A percentile compares a stretch with the other conserved stretches of the same genome.
These are phyloP conservation scores for Sugiyamaella grinbergsii DNA, from an alignment of 1,139 yeast species.

Conservation along the genomic window DNA sequence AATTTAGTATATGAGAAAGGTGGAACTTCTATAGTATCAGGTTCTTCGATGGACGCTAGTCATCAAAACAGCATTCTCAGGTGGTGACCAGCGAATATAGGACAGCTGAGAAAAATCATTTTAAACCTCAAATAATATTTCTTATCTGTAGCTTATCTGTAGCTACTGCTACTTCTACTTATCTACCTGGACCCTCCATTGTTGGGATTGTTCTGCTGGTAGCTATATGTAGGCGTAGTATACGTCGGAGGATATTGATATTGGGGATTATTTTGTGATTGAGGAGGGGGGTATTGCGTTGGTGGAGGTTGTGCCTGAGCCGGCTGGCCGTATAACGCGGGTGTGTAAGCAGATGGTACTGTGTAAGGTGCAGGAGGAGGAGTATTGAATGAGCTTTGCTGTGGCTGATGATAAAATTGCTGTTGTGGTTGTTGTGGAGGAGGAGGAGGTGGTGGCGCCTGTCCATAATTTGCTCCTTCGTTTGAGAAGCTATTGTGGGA, in stretches of 20 bases:
- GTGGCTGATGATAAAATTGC: constrained; percentile 5
- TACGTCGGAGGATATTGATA: constrained; percentile 7
- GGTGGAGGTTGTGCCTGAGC: constrained; percentile 16
- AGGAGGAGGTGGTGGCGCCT: not conserved
- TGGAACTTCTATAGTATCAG: no score
- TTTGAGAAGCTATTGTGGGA: constrained; percentile 16
- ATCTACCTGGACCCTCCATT: constrained; percentile 9
- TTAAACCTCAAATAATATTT: no score
- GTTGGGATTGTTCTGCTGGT: constrained; percentile 17
- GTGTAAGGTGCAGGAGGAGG: constrained; percentile 34
- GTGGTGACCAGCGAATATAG: no score
- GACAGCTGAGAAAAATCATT: no score
- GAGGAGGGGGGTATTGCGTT: constrained; percentile 48
- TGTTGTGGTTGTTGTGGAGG: constrained; percentile 25
- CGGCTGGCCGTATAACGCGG: constrained; percentile 34
- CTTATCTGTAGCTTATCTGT: no score
- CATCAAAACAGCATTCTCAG: no score
- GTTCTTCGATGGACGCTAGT: no score
- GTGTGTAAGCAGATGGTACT: constrained; percentile 39
- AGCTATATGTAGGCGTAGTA: constrained; percentile 20
- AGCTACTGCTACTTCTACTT: not conserved
- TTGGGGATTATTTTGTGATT: constrained; percentile 44
- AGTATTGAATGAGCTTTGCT: constrained; percentile 24
- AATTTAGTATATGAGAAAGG: no score
- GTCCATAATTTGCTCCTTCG: constrained; percentile 17